Conservation (phyloP, 2,329 filamentous ascomycete species). For the Neonectria punicea region DNA sequence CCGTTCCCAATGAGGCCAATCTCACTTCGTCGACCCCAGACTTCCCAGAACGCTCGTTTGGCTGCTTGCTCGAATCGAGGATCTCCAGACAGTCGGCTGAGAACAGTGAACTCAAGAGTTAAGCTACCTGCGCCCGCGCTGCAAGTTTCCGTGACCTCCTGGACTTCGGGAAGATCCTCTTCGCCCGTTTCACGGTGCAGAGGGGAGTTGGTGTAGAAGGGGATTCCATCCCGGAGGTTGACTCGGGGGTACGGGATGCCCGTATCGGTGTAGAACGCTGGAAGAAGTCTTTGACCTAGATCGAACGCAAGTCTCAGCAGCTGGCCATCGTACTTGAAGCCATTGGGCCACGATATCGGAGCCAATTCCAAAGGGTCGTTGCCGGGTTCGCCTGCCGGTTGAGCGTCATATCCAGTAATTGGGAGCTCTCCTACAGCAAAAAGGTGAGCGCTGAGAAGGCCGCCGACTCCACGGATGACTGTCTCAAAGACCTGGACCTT, state of each 20-base stretch:
- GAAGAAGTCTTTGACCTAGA: conserved; percentile 83
- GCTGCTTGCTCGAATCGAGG: conserved; percentile 87
- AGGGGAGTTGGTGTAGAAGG: conserved; percentile 90
- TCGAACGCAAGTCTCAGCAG: conserved; percentile 89
- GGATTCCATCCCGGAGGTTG: conserved; percentile 89
- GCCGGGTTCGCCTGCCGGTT: conserved; percentile 34
- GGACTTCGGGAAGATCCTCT: conserved; percentile 50
- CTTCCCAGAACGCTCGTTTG: conserved; percentile 94
- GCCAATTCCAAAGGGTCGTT: conserved; percentile 58
- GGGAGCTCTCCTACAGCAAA: conserved; percentile 93
- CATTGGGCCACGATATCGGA: conserved; percentile 77
- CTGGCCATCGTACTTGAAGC: conserved; percentile 88
- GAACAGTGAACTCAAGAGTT: conserved; percentile 89
- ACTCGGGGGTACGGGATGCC: conserved; percentile 95
- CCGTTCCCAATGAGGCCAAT: conserved; percentile 91
- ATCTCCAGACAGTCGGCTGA: conserved; percentile 89
- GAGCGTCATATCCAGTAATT: conserved; percentile 79
- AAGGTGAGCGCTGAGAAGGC: conserved; percentile 89
- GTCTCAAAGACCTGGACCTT: conserved; percentile 99
- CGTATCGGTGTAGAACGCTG: conserved; percentile 90
- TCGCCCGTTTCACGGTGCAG: conserved; percentile 66
- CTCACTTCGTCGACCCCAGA: conserved; percentile 88
- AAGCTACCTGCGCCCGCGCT: conserved; percentile 96
- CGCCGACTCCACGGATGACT: conserved; percentile 91
- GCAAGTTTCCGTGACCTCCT: conserved; percentile 93